A percentile compares a stretch with the other conserved stretches of the same genome.
Evolutionary conservation across 768 basidiomycete species (phyloP).

Genomic region (Mycena olivaceomarginata): DNA sequence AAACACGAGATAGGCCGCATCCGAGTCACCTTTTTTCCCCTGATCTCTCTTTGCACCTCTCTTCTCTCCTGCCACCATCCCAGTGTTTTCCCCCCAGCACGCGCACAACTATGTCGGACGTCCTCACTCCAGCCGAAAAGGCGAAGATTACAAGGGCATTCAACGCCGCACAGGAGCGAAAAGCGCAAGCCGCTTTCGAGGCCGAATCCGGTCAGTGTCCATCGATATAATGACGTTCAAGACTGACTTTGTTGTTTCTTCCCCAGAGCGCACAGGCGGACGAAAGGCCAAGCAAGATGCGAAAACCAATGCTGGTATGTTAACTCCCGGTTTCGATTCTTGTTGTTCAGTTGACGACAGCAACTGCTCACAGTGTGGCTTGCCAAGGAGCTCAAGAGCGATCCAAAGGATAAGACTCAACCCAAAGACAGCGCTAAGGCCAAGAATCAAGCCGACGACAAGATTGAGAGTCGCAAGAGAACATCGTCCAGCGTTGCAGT

Average conservation of each 20-base stretch:
- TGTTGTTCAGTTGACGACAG: not conserved
- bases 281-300: constrained; percentile 6
- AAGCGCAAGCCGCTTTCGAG: not conserved
- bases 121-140: not conserved
- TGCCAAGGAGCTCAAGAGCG: not conserved
- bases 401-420: not conserved
- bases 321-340: not conserved
- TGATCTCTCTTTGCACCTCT: not conserved
- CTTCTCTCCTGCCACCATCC: not conserved
- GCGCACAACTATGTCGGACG: not conserved
- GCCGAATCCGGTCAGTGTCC: not conserved
- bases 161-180: not conserved
- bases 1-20: not conserved
- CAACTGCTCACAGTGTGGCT: not conserved
- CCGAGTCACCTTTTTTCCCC: not conserved
- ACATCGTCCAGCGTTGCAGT: not conserved
- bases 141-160: not conserved
- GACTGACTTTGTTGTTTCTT: not conserved
- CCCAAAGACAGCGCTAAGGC: not conserved
- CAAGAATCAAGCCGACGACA: not conserved
- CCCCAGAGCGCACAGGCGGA: not conserved
- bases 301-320: not conserved
- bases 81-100: not conserved
- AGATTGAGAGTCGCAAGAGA: not conserved
- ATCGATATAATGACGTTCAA: not conserved